A percentile compares a stretch with the other conserved stretches of the same genome.
Conservation (phyloP, 73 alveolate species). For the Halteria grandinella region DNA sequence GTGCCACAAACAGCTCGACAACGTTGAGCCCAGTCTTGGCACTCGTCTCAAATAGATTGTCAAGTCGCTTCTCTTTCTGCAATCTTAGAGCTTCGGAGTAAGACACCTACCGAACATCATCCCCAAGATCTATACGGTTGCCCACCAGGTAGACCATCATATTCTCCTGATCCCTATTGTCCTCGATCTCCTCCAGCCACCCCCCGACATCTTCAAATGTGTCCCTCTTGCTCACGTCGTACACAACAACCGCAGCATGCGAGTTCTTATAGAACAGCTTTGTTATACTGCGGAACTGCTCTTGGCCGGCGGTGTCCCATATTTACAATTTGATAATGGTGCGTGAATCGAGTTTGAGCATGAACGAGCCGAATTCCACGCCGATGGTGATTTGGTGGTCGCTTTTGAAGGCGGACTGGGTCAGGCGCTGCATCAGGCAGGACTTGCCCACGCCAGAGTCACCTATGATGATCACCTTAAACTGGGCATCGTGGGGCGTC, state of each 20-base stretch:
- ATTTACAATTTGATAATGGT: conserved; percentile 81
- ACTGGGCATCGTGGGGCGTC: conserved; percentile 61
- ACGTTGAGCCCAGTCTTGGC: conserved; percentile 87
- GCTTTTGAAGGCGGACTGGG: conserved; percentile 84
- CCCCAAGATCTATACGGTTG: conserved; percentile 70
- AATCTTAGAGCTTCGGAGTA: conserved; percentile 43
- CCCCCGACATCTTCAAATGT: conserved; percentile 56
- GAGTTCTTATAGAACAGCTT: conserved; percentile 90
- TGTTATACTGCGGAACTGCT: conserved; percentile 89
- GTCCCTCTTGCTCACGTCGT: conserved; percentile 90
- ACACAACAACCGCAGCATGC: conserved; percentile 89
- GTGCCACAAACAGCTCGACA: conserved; percentile 56
- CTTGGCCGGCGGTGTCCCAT: conserved; percentile 99
- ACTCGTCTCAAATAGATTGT: conserved; percentile 76
- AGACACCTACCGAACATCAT: conserved; percentile 55
- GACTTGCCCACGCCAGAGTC: conserved; percentile 94
- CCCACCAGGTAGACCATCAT: conserved; percentile 68
- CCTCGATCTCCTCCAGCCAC: conserved; percentile 74
- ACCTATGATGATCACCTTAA: conserved; percentile 82
- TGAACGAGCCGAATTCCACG: conserved; percentile 93
- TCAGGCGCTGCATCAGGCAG: conserved; percentile 88
- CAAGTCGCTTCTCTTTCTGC: conserved; percentile 56
- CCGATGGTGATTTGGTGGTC: conserved; percentile 94
- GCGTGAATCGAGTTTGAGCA: conserved; percentile 74
- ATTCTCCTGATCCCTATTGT: conserved; percentile 65